Conservation (phyloP, 2,329 filamentous ascomycete species). For the Botrytis tulipae region DNA sequence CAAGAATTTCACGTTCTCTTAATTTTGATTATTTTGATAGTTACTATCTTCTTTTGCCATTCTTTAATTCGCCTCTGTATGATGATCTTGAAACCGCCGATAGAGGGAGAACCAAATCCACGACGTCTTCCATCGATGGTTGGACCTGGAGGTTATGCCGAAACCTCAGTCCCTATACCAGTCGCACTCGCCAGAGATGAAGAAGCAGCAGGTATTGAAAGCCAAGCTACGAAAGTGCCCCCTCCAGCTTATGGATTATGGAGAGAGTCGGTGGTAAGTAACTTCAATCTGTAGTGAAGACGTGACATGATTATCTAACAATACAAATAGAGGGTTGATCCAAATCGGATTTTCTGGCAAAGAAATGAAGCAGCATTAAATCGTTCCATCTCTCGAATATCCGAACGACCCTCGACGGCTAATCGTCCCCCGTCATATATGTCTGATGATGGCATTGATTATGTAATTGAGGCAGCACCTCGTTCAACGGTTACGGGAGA, state of each 20-base stretch:
- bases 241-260: conserved; percentile 86
- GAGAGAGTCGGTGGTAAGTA: conserved; percentile 75
- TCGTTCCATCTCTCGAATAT: conserved; percentile 23
- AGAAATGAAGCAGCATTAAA: conserved; percentile 44
- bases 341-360: conserved; percentile 79
- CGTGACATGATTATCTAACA: conserved; percentile 21
- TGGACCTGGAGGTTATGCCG: conserved; percentile 62
- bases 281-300: background rate
- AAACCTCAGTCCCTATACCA: conserved; percentile 71
- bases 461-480: conserved; percentile 66
- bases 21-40: conserved; percentile 71
- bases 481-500: conserved; percentile 53
- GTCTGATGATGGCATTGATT: conserved; percentile 72
- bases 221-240: conserved; percentile 55
- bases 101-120: conserved; percentile 37
- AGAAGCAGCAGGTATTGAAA: conserved; percentile 59
- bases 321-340: conserved; percentile 64
- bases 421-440: conserved; percentile 71
- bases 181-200: conserved; percentile 75
- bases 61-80: conserved; percentile 72
- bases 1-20: conserved; percentile 78
- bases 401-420: conserved; percentile 33
- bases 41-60: conserved; percentile 79
- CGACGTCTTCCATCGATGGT: conserved; percentile 47
- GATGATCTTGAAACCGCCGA: conserved; percentile 49